Conservation (phyloP, 2,329 filamentous ascomycete species). For the Fusarium burgessii region DNA sequence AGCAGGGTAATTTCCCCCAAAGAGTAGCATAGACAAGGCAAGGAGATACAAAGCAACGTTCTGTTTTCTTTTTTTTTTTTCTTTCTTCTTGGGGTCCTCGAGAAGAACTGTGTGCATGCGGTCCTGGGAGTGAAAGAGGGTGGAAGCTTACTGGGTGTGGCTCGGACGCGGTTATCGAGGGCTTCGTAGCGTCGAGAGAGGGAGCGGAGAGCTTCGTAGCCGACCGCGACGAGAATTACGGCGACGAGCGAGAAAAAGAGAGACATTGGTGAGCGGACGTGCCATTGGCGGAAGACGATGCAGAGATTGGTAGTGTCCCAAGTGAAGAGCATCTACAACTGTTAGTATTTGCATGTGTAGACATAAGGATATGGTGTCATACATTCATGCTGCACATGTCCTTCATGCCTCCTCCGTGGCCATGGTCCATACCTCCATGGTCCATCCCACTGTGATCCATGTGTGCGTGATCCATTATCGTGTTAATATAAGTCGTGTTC, state of each 20-base stretch:
- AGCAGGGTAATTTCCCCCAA: constrained; percentile 46
- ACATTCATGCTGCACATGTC: constrained; percentile 92
- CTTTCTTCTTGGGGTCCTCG: constrained; percentile 6
- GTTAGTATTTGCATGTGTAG: constrained; percentile 30
- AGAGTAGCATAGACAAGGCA: constrained; percentile 25
- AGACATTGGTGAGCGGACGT: constrained; percentile 77
- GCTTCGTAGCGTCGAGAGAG: constrained; percentile 81
- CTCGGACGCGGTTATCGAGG: constrained; percentile 61
- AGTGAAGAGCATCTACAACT: constrained; percentile 94
- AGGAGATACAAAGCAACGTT: constrained; percentile 29
- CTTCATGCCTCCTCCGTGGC: constrained; percentile 65
- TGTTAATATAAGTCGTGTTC: background rate
- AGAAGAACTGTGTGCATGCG: constrained; percentile 16
- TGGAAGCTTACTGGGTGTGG: constrained; percentile 63
- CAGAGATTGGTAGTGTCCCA: constrained; percentile 95
- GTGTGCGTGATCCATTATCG: constrained; percentile 58
- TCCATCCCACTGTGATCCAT: constrained; percentile 60
- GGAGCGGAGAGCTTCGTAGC: constrained; percentile 90
- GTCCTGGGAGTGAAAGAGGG: constrained; percentile 1
- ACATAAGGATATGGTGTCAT: constrained; percentile 49
- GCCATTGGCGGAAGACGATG: constrained; percentile 95
- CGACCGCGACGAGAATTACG: constrained; percentile 86
- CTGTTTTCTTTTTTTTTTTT: background rate
- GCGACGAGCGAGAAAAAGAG: constrained; percentile 86
- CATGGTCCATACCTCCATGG: constrained; percentile 65